Conservation (phyloP, 2,329 filamentous ascomycete genomes). For the Fusarium subtropicale region DNA sequence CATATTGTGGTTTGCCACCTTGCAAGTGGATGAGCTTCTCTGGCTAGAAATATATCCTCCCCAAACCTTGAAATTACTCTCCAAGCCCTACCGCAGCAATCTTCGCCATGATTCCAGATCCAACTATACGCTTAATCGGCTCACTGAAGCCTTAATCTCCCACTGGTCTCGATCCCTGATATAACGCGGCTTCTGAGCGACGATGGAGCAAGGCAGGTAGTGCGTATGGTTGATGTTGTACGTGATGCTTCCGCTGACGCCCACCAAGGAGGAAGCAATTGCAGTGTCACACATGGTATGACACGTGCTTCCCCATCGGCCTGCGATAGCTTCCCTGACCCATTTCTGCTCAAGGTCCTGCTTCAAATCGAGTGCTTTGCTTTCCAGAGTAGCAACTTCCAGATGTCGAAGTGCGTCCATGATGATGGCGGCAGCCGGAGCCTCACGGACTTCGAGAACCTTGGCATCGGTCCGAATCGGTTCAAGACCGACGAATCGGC, state of each 20-base stretch:
- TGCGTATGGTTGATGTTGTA: neutral
- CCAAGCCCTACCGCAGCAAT: neutral
- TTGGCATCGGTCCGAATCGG: neutral
- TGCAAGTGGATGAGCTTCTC: too few relatives aligned
- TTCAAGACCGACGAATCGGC: neutral
- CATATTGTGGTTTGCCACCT: too few relatives aligned
- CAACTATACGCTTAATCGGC: neutral
- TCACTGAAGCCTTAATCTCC: neutral
- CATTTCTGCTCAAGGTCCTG: neutral
- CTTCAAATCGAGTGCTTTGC: neutral
- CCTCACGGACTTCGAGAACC: neutral
- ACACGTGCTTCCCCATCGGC: neutral
- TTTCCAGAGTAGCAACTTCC: neutral
- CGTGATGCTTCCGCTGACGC: neutral
- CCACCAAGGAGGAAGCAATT: neutral
- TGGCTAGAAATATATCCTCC: too few relatives aligned
- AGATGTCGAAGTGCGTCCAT: neutral
- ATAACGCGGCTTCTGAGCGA: neutral
- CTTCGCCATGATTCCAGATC: accelerated
- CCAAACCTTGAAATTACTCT: too few relatives aligned
- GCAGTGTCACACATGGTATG: neutral
- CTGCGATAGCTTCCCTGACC: neutral
- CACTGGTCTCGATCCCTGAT: neutral
- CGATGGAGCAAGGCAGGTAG: neutral
- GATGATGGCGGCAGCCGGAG: neutral